These are phyloP conservation scores for Mycena metata DNA, from an alignment of 768 basidiomycete species.

Conservation along the genomic window DNA sequence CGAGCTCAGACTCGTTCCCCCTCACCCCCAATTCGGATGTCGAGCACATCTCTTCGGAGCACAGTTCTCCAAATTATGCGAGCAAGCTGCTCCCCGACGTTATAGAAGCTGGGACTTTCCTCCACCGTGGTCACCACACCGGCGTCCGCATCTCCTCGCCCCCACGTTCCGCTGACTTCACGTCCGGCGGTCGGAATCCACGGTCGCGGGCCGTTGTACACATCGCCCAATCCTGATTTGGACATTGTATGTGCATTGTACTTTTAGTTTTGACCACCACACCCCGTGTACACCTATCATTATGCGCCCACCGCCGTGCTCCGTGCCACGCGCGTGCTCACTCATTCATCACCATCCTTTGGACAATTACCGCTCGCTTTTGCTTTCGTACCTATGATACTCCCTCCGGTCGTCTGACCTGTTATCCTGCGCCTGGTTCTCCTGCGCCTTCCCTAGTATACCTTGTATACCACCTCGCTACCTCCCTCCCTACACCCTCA, in stretches of 20 bases:
- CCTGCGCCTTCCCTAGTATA: constrained; percentile 35
- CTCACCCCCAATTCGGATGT: constrained; percentile 54
- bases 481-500: constrained; percentile 1
- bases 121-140: constrained; percentile 54
- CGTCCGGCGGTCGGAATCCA: constrained; percentile 43
- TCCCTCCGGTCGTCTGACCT: constrained; percentile 27
- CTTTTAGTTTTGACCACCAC: constrained; percentile 14
- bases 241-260: constrained; percentile 27
- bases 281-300: constrained; percentile 6
- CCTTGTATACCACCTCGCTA: not conserved
- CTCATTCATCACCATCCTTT: constrained; percentile 23
- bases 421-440: constrained; percentile 5
- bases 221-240: constrained; percentile 45
- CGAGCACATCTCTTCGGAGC: constrained; percentile 43
- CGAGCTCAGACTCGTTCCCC: constrained; percentile 59
- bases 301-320: constrained; percentile 8
- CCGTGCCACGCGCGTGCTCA: constrained; percentile 17
- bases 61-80: constrained; percentile 36
- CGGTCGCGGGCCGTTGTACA: constrained; percentile 49
- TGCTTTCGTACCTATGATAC: constrained; percentile 35
- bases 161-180: constrained; percentile 49
- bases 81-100: constrained; percentile 46
- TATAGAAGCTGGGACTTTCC: constrained; percentile 44
- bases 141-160: constrained; percentile 62
- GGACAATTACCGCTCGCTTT: constrained; percentile 30